These are phyloP conservation scores for Silene coronaria DNA, from an alignment of 179 eudicot species.

Conservation along the genomic window DNA sequence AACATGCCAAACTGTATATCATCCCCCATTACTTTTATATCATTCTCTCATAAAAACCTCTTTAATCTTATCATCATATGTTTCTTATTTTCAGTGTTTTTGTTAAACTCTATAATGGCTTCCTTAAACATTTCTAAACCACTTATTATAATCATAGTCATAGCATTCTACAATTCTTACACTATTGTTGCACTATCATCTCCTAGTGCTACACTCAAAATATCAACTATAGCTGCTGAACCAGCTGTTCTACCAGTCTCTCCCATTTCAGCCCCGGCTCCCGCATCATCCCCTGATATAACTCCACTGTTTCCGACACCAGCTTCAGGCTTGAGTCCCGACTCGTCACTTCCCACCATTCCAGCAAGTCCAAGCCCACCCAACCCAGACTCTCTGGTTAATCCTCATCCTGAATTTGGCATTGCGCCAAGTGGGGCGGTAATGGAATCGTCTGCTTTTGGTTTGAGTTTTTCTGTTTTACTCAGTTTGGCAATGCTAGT, in stretches of 20 bases:
- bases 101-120: conserved; percentile 22
- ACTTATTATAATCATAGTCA: background rate
- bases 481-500: conserved; percentile 19
- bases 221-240: conserved; percentile 53
- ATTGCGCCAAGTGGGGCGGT: conserved; percentile 42
- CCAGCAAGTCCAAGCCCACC: conserved; percentile 82
- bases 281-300: conserved; percentile 56
- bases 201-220: conserved; percentile 2
- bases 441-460: conserved; percentile 39
- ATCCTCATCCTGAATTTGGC: conserved; percentile 38
- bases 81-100: background rate
- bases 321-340: conserved; percentile 29
- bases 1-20: conserved; percentile 36
- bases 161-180: background rate
- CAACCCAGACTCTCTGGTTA: conserved; percentile 41
- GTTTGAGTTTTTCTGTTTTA: conserved; percentile 8
- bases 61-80: background rate
- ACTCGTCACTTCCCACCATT: conserved; percentile 51
- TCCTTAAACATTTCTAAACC: conserved; percentile 21
- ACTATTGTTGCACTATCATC: background rate
- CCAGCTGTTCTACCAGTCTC: conserved; percentile 53
- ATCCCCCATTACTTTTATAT: conserved; percentile 18
- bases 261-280: conserved; percentile 13
- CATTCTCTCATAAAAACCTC: conserved; percentile 10
- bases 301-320: conserved; percentile 65